A percentile compares a stretch with the other conserved stretches of the same genome.
Evolutionary conservation across 441 rosid species (phyloP).

Genomic region (Syzygium syzygioides): DNA sequence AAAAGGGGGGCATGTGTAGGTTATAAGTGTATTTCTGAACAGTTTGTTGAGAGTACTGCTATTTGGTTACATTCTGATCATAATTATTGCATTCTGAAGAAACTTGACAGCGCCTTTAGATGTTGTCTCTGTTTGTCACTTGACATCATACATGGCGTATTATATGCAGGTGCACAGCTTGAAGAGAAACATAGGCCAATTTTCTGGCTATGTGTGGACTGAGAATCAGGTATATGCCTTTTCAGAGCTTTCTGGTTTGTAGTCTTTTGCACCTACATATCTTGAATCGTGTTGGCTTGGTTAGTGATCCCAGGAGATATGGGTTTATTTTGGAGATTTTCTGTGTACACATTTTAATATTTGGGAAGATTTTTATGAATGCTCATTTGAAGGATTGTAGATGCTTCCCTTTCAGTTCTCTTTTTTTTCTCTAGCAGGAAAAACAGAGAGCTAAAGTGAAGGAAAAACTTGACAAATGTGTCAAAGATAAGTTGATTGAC

Average conservation of each 20-base stretch:
- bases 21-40: not conserved
- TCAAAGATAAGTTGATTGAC: slow-evolving; percentile 74
- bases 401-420: not conserved
- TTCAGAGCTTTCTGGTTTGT: not conserved
- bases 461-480: slow-evolving; percentile 91
- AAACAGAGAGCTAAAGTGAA: slow-evolving; percentile 68
- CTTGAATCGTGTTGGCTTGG: not conserved
- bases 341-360: not conserved
- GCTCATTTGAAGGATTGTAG: not conserved
- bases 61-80: not conserved
- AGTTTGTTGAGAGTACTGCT: not conserved
- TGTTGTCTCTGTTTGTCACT: not conserved
- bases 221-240: slow-evolving; percentile 61
- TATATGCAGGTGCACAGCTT: slow-evolving; percentile 57
- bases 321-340: not conserved
- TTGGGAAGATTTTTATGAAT: not conserved
- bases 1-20: not conserved
- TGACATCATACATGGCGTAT: not conserved
- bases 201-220: slow-evolving; percentile 90
- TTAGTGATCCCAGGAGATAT: not conserved
- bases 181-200: slow-evolving; percentile 84
- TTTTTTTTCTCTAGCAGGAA: slow-evolving; percentile 34
- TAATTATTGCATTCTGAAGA: not conserved
- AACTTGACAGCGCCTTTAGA: not conserved
- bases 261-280: not conserved